A percentile compares a stretch with the other conserved stretches of the same genome.
Conservation (phyloP, 202 grass and related monocot species). For the Dendrocalamus latiflorus region DNA sequence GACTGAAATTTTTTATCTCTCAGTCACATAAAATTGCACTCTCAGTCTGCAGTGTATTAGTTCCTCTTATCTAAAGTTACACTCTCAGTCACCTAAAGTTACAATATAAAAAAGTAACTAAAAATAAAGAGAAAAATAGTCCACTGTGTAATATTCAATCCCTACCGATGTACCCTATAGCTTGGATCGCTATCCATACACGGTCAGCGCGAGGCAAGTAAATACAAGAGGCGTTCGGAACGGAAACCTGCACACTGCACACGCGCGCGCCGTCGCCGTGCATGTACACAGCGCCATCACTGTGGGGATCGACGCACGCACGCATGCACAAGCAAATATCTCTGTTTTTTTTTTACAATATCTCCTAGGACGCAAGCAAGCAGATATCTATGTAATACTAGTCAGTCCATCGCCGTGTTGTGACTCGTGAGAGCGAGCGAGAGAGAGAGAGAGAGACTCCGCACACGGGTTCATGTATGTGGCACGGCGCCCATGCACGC, state of each 20-base stretch:
- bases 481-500: neutral
- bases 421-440: too few species aligned
- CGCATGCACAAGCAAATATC: neutral
- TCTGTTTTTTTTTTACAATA: neutral
- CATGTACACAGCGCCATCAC: neutral
- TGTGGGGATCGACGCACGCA: neutral
- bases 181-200: neutral
- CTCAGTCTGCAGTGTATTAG: too few species aligned
- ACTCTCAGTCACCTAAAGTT: too few species aligned
- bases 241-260: neutral
- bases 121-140: too few species aligned
- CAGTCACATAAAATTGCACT: too few species aligned
- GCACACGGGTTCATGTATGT: neutral
- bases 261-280: neutral
- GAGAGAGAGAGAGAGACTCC: neutral
- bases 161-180: too few species aligned
- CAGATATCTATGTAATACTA: neutral
- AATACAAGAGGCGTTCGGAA: neutral
- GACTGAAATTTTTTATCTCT: too few species aligned
- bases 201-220: neutral
- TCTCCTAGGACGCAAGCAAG: neutral
- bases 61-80: too few species aligned
- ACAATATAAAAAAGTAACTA: too few species aligned
- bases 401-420: neutral
- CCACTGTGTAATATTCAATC: too few species aligned